These are phyloP conservation scores for Zelonia costaricensis DNA, from an alignment of 208 protist genomes.

Conservation along the genomic window DNA sequence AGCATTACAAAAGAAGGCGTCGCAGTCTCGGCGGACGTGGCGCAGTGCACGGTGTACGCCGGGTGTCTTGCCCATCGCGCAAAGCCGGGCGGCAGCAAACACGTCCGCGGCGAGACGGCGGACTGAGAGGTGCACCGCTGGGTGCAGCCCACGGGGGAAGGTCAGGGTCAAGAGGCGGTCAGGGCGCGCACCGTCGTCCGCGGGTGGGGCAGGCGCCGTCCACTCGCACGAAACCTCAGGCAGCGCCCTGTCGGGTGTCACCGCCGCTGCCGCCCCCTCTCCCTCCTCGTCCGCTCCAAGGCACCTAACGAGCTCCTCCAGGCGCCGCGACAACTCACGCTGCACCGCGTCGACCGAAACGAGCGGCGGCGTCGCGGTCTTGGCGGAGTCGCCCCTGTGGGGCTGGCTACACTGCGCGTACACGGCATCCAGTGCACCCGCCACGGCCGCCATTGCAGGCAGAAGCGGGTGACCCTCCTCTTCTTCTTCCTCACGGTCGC, in stretches of 20 bases:
- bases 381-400: neutral
- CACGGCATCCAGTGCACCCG: neutral
- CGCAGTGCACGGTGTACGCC: slow-evolving; percentile 6
- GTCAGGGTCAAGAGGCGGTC: slow-evolving; percentile 1
- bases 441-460: neutral
- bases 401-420: neutral
- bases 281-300: neutral
- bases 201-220: neutral
- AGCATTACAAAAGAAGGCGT: neutral
- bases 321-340: neutral
- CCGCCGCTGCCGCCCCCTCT: neutral
- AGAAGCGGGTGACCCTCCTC: neutral
- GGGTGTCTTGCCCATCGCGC: neutral
- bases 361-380: slow-evolving; percentile 2
- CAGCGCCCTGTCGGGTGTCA: neutral
- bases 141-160: slow-evolving; percentile 10
- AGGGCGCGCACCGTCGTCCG: neutral
- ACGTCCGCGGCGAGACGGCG: slow-evolving; percentile 19
- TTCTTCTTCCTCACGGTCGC: neutral
- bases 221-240: neutral
- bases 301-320: neutral
- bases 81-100: slow-evolving; percentile 8
- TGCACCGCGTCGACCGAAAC: neutral
- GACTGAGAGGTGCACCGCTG: slow-evolving; percentile 15
- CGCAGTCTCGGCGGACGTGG: neutral